A percentile compares a stretch with the other conserved stretches of the same genome.
These are phyloP conservation scores for Colletotrichum kahawae DNA, from an alignment of 2,329 filamentous ascomycete species.

Conservation along the genomic window DNA sequence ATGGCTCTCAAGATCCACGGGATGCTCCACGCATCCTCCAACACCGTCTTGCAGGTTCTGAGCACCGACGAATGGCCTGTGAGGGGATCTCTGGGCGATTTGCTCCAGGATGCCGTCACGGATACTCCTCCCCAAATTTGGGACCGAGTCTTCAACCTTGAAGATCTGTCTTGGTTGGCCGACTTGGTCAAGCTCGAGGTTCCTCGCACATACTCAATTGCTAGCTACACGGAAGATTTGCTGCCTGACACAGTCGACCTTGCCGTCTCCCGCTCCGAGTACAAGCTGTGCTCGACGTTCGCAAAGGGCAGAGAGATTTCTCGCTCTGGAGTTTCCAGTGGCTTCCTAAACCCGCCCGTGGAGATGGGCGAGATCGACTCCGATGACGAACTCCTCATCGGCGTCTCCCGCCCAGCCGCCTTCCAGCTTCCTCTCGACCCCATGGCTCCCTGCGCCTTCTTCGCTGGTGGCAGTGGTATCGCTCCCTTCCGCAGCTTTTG, in stretches of 20 bases:
- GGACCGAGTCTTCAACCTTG: constrained; percentile 54
- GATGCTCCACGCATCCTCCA: constrained; percentile 54
- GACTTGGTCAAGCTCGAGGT: constrained; percentile 54
- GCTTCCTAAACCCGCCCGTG: constrained; percentile 55
- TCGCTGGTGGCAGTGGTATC: constrained; percentile 59
- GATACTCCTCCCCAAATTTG: constrained; percentile 55
- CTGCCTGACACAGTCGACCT: constrained; percentile 56
- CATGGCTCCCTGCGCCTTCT: constrained; percentile 56
- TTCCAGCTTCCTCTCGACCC: constrained; percentile 57
- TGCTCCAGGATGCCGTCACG: constrained; percentile 51
- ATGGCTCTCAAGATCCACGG: constrained; percentile 53
- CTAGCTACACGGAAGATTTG: constrained; percentile 53
- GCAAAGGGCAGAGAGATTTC: constrained; percentile 33
- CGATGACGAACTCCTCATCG: constrained; percentile 55
- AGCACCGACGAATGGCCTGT: constrained; percentile 58
- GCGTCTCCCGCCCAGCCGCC: constrained; percentile 54
- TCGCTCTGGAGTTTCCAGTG: constrained; percentile 54
- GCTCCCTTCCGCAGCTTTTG: constrained; percentile 60
- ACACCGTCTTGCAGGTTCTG: constrained; percentile 51
- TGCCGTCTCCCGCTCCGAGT: constrained; percentile 56
- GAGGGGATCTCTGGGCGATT: constrained; percentile 52
- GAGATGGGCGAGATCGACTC: constrained; percentile 39
- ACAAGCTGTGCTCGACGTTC: constrained; percentile 50
- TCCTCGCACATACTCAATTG: constrained; percentile 59
- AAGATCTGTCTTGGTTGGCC: constrained; percentile 49